phyloP scores from a whole-genome alignment of 495 filamentous ascomycete species.

The Xylaria grammica region DNA sequence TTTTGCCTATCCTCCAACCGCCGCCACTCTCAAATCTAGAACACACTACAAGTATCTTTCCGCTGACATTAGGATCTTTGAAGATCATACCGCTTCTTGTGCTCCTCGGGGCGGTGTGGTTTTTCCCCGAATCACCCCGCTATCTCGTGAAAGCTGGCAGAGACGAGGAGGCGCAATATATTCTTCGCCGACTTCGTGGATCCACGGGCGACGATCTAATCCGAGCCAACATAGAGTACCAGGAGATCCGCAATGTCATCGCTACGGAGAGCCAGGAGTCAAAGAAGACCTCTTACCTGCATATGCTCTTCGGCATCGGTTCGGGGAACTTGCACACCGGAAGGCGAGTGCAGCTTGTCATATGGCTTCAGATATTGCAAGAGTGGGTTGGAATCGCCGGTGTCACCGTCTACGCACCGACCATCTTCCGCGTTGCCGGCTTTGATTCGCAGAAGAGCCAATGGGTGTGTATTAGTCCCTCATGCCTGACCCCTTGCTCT shows the following conservation, averaged over 20 bases:
- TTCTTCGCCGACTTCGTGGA: constrained; percentile 66
- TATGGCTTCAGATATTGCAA: constrained; percentile 76
- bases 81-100: constrained; percentile 64
- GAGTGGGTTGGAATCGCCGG: constrained; percentile 77
- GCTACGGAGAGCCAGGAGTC: constrained; percentile 59
- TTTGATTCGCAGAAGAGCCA: constrained; percentile 38
- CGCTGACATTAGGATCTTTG: neutral
- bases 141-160: constrained; percentile 69
- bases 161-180: constrained; percentile 65
- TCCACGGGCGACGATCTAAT: constrained; percentile 56
- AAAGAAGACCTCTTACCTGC: constrained; percentile 59
- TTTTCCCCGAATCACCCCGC: constrained; percentile 69
- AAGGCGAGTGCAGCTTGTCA: constrained; percentile 68
- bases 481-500: too few species aligned
- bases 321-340: constrained; percentile 68
- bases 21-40: neutral
- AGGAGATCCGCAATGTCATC: constrained; percentile 63
- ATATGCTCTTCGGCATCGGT: constrained; percentile 68
- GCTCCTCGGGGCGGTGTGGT: constrained; percentile 58
- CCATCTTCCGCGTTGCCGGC: constrained; percentile 71
- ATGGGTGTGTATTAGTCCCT: too few species aligned
- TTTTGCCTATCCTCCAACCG: neutral
- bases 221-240: constrained; percentile 65
- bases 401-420: constrained; percentile 69
- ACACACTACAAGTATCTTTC: neutral